Evolutionary conservation across 2,329 filamentous ascomycete genomes (phyloP).

Genomic region (Calonectria pseudoreteaudii): DNA sequence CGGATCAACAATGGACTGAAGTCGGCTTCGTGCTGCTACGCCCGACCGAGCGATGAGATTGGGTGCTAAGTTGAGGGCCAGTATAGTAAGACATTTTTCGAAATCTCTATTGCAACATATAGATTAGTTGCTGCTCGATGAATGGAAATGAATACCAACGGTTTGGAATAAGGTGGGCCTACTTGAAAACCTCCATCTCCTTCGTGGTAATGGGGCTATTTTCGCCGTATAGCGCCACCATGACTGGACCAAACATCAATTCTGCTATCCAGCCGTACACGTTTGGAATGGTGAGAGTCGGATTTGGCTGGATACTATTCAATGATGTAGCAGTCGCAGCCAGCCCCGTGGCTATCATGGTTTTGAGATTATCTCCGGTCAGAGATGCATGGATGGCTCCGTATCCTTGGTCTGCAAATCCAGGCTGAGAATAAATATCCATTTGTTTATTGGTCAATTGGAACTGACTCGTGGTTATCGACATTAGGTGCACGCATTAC

Average conservation of each 20-base stretch:
- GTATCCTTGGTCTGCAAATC: conserved; percentile 8
- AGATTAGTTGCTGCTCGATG: neutral
- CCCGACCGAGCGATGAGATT: neutral
- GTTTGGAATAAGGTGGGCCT: neutral
- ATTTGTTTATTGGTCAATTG: conserved; percentile 17
- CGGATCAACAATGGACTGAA: neutral
- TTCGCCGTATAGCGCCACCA: conserved; percentile 55
- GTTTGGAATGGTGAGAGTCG: conserved; percentile 38
- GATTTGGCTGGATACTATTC: conserved; percentile 2
- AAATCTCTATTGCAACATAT: conserved; percentile 1
- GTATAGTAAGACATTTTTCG: neutral
- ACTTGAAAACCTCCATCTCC: conserved; percentile 53
- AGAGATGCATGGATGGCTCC: conserved; percentile 22
- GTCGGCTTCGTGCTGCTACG: conserved; percentile 1
- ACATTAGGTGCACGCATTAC: neutral
- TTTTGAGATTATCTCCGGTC: conserved; percentile 25
- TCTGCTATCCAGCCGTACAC: conserved; percentile 54
- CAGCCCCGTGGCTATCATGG: conserved; percentile 17
- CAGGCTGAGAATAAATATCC: neutral
- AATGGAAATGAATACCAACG: too few species aligned
- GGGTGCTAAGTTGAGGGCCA: neutral
- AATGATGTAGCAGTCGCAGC: neutral
- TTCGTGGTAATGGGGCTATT: conserved; percentile 50
- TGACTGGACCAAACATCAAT: conserved; percentile 52
- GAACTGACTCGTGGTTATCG: neutral